Conservation (phyloP, 2,329 filamentous ascomycete genomes). For the Cryphonectria japonica region DNA sequence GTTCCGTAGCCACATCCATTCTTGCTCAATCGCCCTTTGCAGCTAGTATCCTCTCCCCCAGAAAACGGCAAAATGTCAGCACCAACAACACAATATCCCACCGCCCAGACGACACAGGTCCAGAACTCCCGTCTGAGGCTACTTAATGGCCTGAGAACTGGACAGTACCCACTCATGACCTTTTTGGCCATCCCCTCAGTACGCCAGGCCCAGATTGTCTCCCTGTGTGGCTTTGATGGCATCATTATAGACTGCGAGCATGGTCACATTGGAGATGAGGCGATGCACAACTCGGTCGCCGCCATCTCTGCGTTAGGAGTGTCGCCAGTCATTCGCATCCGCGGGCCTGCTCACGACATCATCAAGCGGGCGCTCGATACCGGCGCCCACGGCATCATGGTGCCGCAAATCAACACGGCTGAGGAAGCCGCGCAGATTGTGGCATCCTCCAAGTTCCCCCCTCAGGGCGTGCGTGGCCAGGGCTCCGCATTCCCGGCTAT, state of each 20-base stretch:
- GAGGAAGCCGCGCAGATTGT: slow-evolving; percentile 52
- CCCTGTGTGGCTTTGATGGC: slow-evolving; percentile 52
- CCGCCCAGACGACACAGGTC: slow-evolving; percentile 38
- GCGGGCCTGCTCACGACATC: slow-evolving; percentile 36
- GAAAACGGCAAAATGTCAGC: slow-evolving; percentile 10
- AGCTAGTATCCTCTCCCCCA: not conserved
- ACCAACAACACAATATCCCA: slow-evolving; percentile 33
- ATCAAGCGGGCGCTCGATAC: slow-evolving; percentile 39
- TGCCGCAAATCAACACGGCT: slow-evolving; percentile 47
- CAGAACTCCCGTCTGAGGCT: slow-evolving; percentile 47
- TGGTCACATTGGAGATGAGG: slow-evolving; percentile 34
- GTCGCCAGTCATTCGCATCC: slow-evolving; percentile 33
- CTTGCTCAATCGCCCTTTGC: not conserved
- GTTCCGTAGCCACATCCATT: not conserved
- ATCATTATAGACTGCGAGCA: slow-evolving; percentile 43
- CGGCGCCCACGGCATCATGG: slow-evolving; percentile 39
- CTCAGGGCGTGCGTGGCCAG: slow-evolving; percentile 52
- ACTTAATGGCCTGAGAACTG: slow-evolving; percentile 47
- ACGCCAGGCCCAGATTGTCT: slow-evolving; percentile 52
- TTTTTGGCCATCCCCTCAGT: slow-evolving; percentile 53
- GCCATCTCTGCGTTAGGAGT: slow-evolving; percentile 32
- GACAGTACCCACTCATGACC: slow-evolving; percentile 49
- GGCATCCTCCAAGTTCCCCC: slow-evolving; percentile 54
- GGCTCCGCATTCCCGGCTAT: slow-evolving; percentile 55
- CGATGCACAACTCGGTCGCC: slow-evolving; percentile 32